phyloP scores from a whole-genome alignment of 805 yeast species.

The Nakazawaea anatomiae region DNA sequence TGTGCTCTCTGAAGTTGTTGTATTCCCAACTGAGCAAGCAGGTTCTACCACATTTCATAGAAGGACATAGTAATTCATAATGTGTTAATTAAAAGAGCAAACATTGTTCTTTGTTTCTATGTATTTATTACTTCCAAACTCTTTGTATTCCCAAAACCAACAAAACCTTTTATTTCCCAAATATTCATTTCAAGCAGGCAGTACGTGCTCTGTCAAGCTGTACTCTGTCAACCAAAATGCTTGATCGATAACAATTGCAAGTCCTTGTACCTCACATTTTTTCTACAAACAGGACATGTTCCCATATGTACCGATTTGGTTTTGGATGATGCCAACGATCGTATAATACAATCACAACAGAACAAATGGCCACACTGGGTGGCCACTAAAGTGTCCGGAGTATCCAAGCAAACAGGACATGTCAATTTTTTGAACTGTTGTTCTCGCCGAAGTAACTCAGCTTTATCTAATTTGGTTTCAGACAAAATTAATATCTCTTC shows the following conservation, averaged over 20 bases:
- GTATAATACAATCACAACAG: slow-evolving; percentile 47
- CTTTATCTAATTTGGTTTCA: slow-evolving; percentile 8
- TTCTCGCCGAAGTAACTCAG: slow-evolving; percentile 5
- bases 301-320: slow-evolving; percentile 20
- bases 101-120: no score
- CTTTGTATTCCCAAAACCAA: no score
- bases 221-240: background rate
- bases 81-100: no score
- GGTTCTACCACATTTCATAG: slow-evolving; percentile 57
- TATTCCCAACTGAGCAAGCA: slow-evolving; percentile 85
- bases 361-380: slow-evolving; percentile 56
- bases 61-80: slow-evolving; percentile 2
- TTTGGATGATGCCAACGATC: slow-evolving; percentile 41
- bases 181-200: no score
- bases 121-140: no score
- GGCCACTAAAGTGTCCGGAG: slow-evolving; percentile 40
- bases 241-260: slow-evolving; percentile 4
- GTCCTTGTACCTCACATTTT: slow-evolving; percentile 10
- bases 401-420: slow-evolving; percentile 55
- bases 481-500: slow-evolving; percentile 8
- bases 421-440: slow-evolving; percentile 25
- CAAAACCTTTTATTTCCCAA: no score
- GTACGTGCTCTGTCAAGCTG: background rate
- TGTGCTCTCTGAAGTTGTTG: slow-evolving; percentile 74
- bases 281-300: slow-evolving; percentile 27